Evolutionary conservation across 805 yeast genomes (phyloP).

Genomic region (Teunomyces funiuensis): DNA sequence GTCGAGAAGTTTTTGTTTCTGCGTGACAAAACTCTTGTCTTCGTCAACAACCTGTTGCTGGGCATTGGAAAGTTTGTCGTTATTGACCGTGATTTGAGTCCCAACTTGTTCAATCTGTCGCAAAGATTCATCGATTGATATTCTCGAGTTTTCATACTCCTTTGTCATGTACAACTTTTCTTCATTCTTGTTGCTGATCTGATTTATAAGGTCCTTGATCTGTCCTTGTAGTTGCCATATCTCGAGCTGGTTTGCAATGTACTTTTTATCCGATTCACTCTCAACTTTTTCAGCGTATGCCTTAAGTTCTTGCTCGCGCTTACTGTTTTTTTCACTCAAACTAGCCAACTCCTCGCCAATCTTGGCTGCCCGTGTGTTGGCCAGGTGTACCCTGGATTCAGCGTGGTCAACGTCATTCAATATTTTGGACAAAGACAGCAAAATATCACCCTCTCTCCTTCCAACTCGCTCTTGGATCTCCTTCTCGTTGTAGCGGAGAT

Average conservation of each 20-base stretch:
- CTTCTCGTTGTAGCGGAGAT: slow-evolving; percentile 35
- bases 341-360: slow-evolving; percentile 31
- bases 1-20: slow-evolving; percentile 18
- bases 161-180: slow-evolving; percentile 65
- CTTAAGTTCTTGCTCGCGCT: slow-evolving; percentile 27
- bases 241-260: slow-evolving; percentile 38
- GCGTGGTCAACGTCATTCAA: slow-evolving; percentile 46
- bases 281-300: slow-evolving; percentile 22
- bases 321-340: slow-evolving; percentile 22
- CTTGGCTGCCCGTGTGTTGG: slow-evolving; percentile 31
- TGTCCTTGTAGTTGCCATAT: slow-evolving; percentile 48
- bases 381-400: slow-evolving; percentile 32
- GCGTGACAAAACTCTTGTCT: slow-evolving; percentile 17
- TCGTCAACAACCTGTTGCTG: slow-evolving; percentile 19
- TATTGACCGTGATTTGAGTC: slow-evolving; percentile 19
- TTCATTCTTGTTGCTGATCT: slow-evolving; percentile 46
- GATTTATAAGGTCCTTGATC: slow-evolving; percentile 42
- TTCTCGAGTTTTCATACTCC: slow-evolving; percentile 55
- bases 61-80: slow-evolving; percentile 19
- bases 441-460: slow-evolving; percentile 43
- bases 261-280: slow-evolving; percentile 17
- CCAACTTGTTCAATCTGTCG: slow-evolving; percentile 21
- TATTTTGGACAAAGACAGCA: slow-evolving; percentile 46
- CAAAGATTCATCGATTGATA: slow-evolving; percentile 48
- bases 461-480: slow-evolving; percentile 43